Evolutionary conservation across 2,329 filamentous ascomycete species (phyloP).

Genomic region (Fusarium albidum): DNA sequence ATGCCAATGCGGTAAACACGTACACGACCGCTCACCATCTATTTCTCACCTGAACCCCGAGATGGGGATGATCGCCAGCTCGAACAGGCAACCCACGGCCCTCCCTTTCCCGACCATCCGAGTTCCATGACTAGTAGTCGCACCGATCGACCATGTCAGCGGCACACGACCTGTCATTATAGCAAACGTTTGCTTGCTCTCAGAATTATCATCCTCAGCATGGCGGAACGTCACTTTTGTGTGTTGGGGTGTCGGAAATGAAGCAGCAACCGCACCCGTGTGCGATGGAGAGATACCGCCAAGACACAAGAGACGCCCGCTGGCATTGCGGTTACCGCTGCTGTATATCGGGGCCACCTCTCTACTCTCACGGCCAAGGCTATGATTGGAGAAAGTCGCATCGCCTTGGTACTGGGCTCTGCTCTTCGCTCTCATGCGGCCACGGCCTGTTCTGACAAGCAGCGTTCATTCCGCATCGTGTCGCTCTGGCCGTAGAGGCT

Average conservation of each 20-base stretch:
- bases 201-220: background rate
- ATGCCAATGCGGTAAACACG: background rate
- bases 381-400: background rate
- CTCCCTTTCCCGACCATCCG: slow-evolving; percentile 31
- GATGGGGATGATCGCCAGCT: slow-evolving; percentile 13
- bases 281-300: slow-evolving; percentile 13
- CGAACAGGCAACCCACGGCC: slow-evolving; percentile 9
- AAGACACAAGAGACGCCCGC: slow-evolving; percentile 7
- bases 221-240: background rate
- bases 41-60: slow-evolving; percentile 1
- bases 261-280: slow-evolving; percentile 1
- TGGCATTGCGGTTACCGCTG: background rate
- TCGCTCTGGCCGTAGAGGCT: background rate
- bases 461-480: background rate
- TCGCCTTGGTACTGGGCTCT: background rate
- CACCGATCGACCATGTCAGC: slow-evolving; percentile 8
- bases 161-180: background rate
- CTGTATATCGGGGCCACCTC: background rate
- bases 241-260: slow-evolving; percentile 1
- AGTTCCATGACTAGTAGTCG: slow-evolving; percentile 19
- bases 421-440: background rate
- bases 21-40: slow-evolving; percentile 2
- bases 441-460: background rate
- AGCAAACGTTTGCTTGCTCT: background rate
- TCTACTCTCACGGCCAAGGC: background rate